Evolutionary conservation across 306 rosid genomes (phyloP), one percentile per base, ranked within the genome.

Genomic region (Canavalia gladiata): DNA sequence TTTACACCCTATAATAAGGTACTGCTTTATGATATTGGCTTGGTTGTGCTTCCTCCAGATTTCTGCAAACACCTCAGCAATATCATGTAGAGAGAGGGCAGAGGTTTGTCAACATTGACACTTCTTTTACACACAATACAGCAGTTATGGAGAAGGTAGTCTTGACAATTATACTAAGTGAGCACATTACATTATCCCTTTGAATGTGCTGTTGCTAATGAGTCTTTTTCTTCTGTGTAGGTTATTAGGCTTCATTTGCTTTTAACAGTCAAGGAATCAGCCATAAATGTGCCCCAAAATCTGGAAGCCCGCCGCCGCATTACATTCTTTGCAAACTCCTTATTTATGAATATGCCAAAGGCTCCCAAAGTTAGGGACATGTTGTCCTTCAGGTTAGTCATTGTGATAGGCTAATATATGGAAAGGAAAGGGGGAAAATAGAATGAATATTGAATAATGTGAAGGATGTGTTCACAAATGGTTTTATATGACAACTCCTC

Each of bases 221-320:
- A 47, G n/a, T 82, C 47, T 75, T 34, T 56, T 90, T 68, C 41
- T 46, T 87, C 60, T 82, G 8, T 80, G 29, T 81, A 96, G 99
- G 96, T 93, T 46, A 84, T 85, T 70, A 87, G 99, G 86, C 99
- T 96, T 84, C 86, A 85, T 86, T 89, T 93, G 89, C 99, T 95
- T 83, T 91, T 96, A 85, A 93, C 97, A 1, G 92, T 92, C 78
- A 96, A 96, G 86, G 99, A 96, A 74, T 96, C 99, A 46, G 99
- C 97, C 82, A 93, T 96, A 79, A 90, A 93, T 88, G 98, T 96
- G 54, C 99, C 99, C 57, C 97, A 87, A 83, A 96, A 96, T 83
- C 81, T 96, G 87, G 99, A 96, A 3, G 99, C 99, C 77, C 98
- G 99, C 66, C 94, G 99, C 34, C 98, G 99, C 65, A 96, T 93